phyloP scores from a whole-genome alignment of 2,329 filamentous ascomycete genomes.

The Verticillium isaacii region DNA sequence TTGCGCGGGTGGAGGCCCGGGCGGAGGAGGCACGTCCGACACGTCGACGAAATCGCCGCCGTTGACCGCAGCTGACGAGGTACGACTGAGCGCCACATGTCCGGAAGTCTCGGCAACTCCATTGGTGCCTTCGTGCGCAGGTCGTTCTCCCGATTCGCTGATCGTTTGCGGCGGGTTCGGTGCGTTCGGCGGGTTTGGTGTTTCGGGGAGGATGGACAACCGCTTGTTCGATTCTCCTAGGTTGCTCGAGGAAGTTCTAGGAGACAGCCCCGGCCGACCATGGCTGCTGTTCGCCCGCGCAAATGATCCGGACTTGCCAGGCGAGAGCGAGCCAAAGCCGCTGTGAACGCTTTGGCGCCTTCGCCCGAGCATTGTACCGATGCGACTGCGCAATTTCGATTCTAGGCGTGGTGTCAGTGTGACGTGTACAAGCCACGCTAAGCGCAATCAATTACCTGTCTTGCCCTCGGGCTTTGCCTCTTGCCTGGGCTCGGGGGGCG shows the following conservation, averaged over 20 bases:
- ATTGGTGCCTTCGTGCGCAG: constrained; percentile 39
- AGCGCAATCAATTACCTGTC: constrained; percentile 15
- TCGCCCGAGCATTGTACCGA: constrained; percentile 66
- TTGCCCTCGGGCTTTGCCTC: constrained; percentile 18
- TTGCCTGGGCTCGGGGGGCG: constrained; percentile 29
- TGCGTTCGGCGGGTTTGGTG: constrained; percentile 35
- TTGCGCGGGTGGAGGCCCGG: constrained; percentile 45
- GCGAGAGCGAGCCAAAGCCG: constrained; percentile 53
- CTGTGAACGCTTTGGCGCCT: constrained; percentile 63
- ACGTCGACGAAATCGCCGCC: constrained; percentile 41
- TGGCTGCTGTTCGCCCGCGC: constrained; percentile 53
- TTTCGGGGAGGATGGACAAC: constrained; percentile 54
- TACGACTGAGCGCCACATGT: constrained; percentile 4
- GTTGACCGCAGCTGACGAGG: constrained; percentile 34
- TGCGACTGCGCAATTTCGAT: constrained; percentile 55
- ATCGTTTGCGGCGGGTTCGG: constrained; percentile 11
- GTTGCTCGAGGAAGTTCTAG: constrained; percentile 55
- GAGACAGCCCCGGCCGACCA: constrained; percentile 42
- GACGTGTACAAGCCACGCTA: background rate
- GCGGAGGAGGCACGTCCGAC: constrained; percentile 46
- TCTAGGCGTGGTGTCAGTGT: constrained; percentile 27
- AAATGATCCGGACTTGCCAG: constrained; percentile 50
- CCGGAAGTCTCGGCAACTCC: constrained; percentile 34
- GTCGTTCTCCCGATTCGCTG: constrained; percentile 21
- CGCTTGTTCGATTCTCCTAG: constrained; percentile 48